A percentile compares a stretch with the other conserved stretches of the same genome.
phyloP scores from a whole-genome alignment of 148 eudicot genomes.

The Heliosperma pusillum region DNA sequence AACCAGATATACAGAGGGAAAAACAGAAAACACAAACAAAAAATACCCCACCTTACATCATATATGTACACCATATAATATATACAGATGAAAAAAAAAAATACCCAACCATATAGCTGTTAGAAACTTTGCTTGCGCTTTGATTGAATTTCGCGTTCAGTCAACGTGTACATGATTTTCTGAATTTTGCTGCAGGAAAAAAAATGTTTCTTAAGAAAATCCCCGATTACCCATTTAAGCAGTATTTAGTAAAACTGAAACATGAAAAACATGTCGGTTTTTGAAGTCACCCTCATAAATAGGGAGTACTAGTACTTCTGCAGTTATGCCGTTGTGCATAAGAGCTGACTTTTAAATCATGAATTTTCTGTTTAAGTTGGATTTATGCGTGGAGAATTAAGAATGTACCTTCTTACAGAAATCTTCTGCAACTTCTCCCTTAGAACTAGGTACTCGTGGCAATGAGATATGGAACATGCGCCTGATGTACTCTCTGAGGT shows the following conservation, averaged over 20 bases:
- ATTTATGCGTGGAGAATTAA: background rate
- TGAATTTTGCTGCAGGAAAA: conserved; percentile 17
- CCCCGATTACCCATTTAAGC: background rate
- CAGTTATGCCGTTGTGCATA: too few species aligned
- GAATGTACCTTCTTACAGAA: conserved; percentile 18
- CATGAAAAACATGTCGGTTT: background rate
- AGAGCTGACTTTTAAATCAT: too few species aligned
- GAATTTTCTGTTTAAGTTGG: background rate
- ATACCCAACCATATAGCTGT: background rate
- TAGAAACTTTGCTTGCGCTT: background rate
- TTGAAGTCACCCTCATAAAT: background rate
- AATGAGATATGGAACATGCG: conserved; percentile 33
- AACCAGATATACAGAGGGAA: background rate
- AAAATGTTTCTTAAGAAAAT: conserved; percentile 1
- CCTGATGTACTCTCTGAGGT: conserved; percentile 35
- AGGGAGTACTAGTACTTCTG: background rate
- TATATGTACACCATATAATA: background rate
- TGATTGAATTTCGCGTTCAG: conserved; percentile 4
- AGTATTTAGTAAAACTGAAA: background rate
- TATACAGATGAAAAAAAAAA: background rate
- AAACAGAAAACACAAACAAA: background rate
- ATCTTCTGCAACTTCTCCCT: conserved; percentile 15
- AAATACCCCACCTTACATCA: background rate
- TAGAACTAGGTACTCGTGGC: conserved; percentile 11
- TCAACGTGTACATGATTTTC: conserved; percentile 24